phyloP scores from a whole-genome alignment of 2,329 filamentous ascomycete species.

The Pochonia chlamydosporia region DNA sequence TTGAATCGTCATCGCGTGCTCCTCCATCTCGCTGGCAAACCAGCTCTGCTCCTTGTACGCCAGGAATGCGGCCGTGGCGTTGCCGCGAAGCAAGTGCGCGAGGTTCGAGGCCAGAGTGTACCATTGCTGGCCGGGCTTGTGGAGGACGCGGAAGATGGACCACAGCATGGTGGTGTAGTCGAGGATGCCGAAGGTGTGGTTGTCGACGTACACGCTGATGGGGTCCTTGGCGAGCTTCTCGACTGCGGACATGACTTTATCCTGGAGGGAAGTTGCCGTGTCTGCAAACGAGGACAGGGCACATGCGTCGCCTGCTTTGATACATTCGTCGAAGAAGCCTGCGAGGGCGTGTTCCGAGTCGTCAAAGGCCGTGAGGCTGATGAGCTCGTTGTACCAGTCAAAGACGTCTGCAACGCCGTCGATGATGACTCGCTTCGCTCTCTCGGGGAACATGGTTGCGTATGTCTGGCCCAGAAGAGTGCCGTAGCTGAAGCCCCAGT shows the following conservation, averaged over 20 bases:
- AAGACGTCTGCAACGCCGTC: slow-evolving; percentile 29
- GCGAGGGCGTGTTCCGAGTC: slow-evolving; percentile 24
- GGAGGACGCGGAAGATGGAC: slow-evolving; percentile 33
- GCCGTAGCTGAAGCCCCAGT: slow-evolving; percentile 39
- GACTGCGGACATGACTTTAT: slow-evolving; percentile 26
- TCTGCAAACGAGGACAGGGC: slow-evolving; percentile 30
- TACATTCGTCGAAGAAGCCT: slow-evolving; percentile 29
- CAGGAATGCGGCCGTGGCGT: slow-evolving; percentile 31
- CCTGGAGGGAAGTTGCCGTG: slow-evolving; percentile 27
- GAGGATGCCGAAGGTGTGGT: slow-evolving; percentile 30
- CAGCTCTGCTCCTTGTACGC: slow-evolving; percentile 21
- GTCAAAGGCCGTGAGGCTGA: slow-evolving; percentile 19
- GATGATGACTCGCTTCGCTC: slow-evolving; percentile 26
- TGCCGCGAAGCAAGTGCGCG: slow-evolving; percentile 29
- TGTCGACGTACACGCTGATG: slow-evolving; percentile 36
- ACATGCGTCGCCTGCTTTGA: slow-evolving; percentile 39
- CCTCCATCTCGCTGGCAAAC: slow-evolving; percentile 11
- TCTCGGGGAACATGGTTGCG: slow-evolving; percentile 29
- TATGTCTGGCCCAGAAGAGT: slow-evolving; percentile 35
- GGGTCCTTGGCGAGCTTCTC: slow-evolving; percentile 30
- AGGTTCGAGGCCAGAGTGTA: slow-evolving; percentile 27
- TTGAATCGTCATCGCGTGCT: slow-evolving; percentile 19
- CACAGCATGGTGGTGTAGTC: slow-evolving; percentile 27
- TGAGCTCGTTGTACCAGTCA: slow-evolving; percentile 23
- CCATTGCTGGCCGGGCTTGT: slow-evolving; percentile 30